These are phyloP conservation scores for Antrodiella citrinella DNA, from an alignment of 768 basidiomycete species.

Conservation along the genomic window DNA sequence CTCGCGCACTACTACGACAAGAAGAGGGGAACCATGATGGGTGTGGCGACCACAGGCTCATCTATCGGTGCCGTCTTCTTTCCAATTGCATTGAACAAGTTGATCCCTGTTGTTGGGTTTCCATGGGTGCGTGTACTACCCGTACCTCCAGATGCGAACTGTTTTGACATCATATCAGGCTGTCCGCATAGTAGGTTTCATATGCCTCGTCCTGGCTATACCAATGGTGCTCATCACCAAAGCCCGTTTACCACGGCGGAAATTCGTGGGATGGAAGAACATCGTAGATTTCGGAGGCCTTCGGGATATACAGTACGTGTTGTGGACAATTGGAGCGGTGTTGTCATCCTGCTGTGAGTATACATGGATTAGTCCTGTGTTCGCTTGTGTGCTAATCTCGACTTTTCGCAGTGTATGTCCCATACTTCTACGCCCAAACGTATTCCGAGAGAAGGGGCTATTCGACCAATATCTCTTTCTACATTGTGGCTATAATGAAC, in stretches of 20 bases:
- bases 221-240: background rate
- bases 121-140: background rate
- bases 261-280: background rate
- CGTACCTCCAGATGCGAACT: too few relatives aligned
- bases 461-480: background rate
- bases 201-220: background rate
- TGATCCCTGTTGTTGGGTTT: background rate
- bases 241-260: background rate
- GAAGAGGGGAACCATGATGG: background rate
- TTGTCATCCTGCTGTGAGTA: background rate
- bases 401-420: background rate
- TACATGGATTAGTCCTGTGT: background rate
- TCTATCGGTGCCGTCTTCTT: background rate
- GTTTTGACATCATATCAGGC: background rate
- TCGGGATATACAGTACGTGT: background rate
- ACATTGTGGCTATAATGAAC: background rate
- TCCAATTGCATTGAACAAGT: background rate
- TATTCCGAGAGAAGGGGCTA: background rate
- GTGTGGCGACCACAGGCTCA: background rate
- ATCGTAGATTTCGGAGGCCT: background rate
- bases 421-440: background rate
- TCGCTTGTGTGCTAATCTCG: background rate
- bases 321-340: background rate
- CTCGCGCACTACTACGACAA: background rate
- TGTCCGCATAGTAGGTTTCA: background rate